Evolutionary conservation across 2,329 filamentous ascomycete species (phyloP), one percentile per base, ranked within the genome.

Genomic region (Cladosporium sp.): DNA sequence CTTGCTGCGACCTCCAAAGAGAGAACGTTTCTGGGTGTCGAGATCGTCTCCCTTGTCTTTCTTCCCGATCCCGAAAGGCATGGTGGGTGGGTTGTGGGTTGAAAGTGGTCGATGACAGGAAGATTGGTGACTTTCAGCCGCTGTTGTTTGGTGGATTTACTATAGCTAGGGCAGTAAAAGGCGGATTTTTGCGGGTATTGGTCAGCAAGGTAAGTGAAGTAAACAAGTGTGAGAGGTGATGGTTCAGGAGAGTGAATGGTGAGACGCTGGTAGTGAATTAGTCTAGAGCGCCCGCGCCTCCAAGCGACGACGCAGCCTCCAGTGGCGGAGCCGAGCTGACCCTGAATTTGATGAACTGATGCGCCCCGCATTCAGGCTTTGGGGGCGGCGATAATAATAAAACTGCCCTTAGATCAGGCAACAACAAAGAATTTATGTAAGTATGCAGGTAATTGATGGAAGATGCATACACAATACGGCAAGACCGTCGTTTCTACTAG

Each of bases 1-100:
- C 64, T 79, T 81, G 43, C 72, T 75, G 55, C 75, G 70, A 56
- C 71, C 71, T 56, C 79, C 78, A 59, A 84, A 83, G 27, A 84
- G 76, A n/a, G 78, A 77, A 50, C 69, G 71, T 64, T 79, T 77
- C 64, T 72, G 74, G 33, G 68, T 67, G 52, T 78, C 70, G 41
- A 77, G 75, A 55, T 78, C 78, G 60, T 69, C 75, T 53, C 72
- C 72, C 63, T 82, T 82, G 50, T 69, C 65, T 57, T 66, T 64
- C 63, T 78, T 79, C 54, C 71, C 66, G 58, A 80, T 72, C 33
- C 72, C 71, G 61, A 73, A 72, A 9, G 59, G 59, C 60, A 66
- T 67, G 49, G 7, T 60, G 35, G 36, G 12, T 18, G 19, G n/a
- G n/a, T n/a, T n/a, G 22, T 27, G n/a, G 35, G 8, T 39, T 22